Percentiles rank a stretch among this genome's conserved stretches.
Evolutionary conservation across 495 filamentous ascomycete genomes (phyloP).

Genomic region (Hypoxylon subgilvum): DNA sequence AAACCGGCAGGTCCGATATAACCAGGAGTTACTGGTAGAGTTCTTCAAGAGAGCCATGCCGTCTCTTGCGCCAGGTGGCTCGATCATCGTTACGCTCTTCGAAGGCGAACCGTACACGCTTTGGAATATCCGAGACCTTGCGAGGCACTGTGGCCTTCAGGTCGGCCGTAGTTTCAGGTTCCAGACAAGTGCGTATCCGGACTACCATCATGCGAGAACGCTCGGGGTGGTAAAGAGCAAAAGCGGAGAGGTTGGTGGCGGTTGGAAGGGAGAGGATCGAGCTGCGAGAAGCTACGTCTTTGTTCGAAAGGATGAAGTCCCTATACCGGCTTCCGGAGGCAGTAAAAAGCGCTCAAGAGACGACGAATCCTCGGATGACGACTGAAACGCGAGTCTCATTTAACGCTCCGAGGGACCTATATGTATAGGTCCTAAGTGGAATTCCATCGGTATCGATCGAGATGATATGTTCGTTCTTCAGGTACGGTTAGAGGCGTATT

Average conservation of each 20-base stretch:
- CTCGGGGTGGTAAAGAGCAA: constrained; percentile 73
- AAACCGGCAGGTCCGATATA: constrained; percentile 88
- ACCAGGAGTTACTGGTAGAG: constrained; percentile 84
- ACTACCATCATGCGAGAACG: constrained; percentile 87
- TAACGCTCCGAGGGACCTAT: too few species aligned
- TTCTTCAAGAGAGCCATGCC: constrained; percentile 72
- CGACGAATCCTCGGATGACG: constrained; percentile 43
- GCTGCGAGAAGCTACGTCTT: constrained; percentile 80
- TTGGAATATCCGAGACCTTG: constrained; percentile 91
- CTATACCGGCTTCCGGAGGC: constrained; percentile 37
- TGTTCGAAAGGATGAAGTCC: constrained; percentile 62
- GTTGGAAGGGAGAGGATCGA: constrained; percentile 82
- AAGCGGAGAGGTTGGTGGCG: constrained; percentile 54
- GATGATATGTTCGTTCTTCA: too few species aligned
- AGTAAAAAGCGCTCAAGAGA: constrained; percentile 55
- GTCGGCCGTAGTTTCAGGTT: constrained; percentile 82
- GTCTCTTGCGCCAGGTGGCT: constrained; percentile 57
- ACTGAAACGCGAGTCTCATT: constrained; percentile 12
- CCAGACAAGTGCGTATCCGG: constrained; percentile 73
- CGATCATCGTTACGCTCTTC: constrained; percentile 85
- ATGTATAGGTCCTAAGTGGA: too few species aligned
- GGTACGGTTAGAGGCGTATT: too few species aligned
- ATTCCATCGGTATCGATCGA: too few species aligned
- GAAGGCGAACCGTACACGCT: constrained; percentile 91
- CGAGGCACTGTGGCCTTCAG: constrained; percentile 74